Evolutionary conservation across 495 filamentous ascomycete genomes (phyloP), one percentile per base, ranked within the genome.

Genomic region (Penicillium silybi): DNA sequence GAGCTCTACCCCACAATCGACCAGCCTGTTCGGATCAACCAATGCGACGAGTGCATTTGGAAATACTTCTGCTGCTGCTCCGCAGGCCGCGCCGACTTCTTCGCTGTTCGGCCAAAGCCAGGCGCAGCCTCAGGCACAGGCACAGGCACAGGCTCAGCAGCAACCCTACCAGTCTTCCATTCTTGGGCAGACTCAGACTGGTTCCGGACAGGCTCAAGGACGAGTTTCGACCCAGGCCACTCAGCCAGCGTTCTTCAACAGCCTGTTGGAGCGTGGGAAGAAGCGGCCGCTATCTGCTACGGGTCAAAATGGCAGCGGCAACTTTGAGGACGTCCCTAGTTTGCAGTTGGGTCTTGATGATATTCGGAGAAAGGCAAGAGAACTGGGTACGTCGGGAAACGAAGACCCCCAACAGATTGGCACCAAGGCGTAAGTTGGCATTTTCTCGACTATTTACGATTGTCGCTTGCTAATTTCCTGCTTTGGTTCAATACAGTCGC

Each of bases 311-410:
- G 64, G 58, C 41, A 72, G 68, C 44, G 64, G 58, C 41, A 72
- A 68, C 44, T 77, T 79, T 50, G 75, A 72, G 46, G 70, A 79
- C 11, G 54, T 80, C 19, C 79, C 79, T 19, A 73, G 67, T 54
- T 68, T 97, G 47, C 89, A 96, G 66, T 76, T 96, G 38, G 90
- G 91, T 6, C 74, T 97, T 15, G 86, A 87, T 54, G 90, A 96
- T 67, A 87, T 97, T 55, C 84, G 89, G 43, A 84, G 90, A 58
- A 87, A 87, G 54, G 87, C 92, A 34, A 82, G 84, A 63, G 85
- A 90, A 64, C 74, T 97, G 16, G 89, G 87, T 26, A 68, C 75
- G n/a, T 62, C 70, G 15, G 71, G 72, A 27, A 57, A 65, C 38
- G 77, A 73, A 19, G 74, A 73, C 29, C 58, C 66, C 11, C 79